These are phyloP conservation scores for Elaphomyces granulatus DNA, from an alignment of 495 filamentous ascomycete genomes.

Conservation along the genomic window DNA sequence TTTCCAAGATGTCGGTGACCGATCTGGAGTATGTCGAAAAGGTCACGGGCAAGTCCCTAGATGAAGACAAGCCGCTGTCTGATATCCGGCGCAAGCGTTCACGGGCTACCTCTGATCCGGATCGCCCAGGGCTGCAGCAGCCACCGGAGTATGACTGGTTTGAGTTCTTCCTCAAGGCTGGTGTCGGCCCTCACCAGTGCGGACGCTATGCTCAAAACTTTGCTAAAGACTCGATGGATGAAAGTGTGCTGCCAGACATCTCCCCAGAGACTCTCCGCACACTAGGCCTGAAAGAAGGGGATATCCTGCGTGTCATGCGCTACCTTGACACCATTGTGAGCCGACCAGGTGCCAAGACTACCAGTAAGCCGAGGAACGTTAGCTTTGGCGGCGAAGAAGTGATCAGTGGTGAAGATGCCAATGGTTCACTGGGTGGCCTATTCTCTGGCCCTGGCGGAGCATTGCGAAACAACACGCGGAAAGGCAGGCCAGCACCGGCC, in stretches of 20 bases:
- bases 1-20: slow-evolving; percentile 85
- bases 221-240: slow-evolving; percentile 83
- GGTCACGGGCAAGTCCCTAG: slow-evolving; percentile 70
- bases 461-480: slow-evolving; percentile 72
- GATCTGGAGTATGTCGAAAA: slow-evolving; percentile 92
- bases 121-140: slow-evolving; percentile 39
- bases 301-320: slow-evolving; percentile 90
- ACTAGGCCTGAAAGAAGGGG: slow-evolving; percentile 83
- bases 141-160: slow-evolving; percentile 90
- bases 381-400: slow-evolving; percentile 46
- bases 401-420: slow-evolving; percentile 34
- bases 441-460: slow-evolving; percentile 85
- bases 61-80: slow-evolving; percentile 90
- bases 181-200: slow-evolving; percentile 80
- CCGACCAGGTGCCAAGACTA: slow-evolving; percentile 44
- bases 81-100: slow-evolving; percentile 45
- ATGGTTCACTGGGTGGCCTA: slow-evolving; percentile 49
- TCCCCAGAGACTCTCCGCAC: slow-evolving; percentile 66
- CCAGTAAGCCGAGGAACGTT: slow-evolving; percentile 43
- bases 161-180: slow-evolving; percentile 88
- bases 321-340: slow-evolving; percentile 68
- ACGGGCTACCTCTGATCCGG: slow-evolving; percentile 13
- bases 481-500: slow-evolving; percentile 72
- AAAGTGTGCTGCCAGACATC: slow-evolving; percentile 77
- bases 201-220: slow-evolving; percentile 89